Conservation (phyloP, 371 early-diverging fungal genomes). For the Mucor circinelloides region DNA sequence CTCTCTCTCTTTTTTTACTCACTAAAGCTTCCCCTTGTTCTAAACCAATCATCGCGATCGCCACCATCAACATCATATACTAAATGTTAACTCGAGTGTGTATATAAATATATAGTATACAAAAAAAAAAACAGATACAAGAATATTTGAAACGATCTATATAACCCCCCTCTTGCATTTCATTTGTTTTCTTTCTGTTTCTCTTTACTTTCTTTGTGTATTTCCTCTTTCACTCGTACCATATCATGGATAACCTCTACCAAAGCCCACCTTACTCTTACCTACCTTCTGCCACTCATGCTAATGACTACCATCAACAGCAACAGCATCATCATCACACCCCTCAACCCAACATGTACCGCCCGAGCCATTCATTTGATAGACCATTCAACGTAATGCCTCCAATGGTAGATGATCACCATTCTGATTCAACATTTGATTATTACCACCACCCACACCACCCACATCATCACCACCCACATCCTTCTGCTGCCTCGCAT, state of each 20-base stretch:
- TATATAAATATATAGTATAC: not conserved
- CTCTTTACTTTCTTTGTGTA: constrained; percentile 6
- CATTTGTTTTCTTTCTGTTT: constrained; percentile 7
- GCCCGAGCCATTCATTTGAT: not conserved
- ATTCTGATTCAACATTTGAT: not conserved
- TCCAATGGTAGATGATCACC: not conserved
- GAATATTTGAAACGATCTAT: constrained; percentile 8
- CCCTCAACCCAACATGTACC: not conserved
- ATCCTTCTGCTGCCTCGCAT: not conserved
- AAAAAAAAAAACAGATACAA: not conserved
- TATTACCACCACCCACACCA: not conserved
- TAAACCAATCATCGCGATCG: constrained; percentile 23
- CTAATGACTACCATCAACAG: not conserved
- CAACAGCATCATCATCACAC: constrained; percentile 10
- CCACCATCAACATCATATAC: constrained; percentile 8
- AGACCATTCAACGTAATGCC: not conserved
- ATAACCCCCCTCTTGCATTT: not conserved
- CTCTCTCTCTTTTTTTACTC: not conserved
- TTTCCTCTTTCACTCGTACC: not conserved
- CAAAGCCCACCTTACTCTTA: constrained; percentile 7
- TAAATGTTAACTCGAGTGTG: not conserved
- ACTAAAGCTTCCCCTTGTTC: constrained; percentile 7
- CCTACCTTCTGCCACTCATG: not conserved
- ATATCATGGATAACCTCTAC: constrained; percentile 24
- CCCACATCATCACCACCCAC: not conserved